A percentile compares a stretch with the other conserved stretches of the same genome.
Evolutionary conservation across 352 stramenopile genomes (phyloP).

Genomic region (Phytophthora kernoviae): DNA sequence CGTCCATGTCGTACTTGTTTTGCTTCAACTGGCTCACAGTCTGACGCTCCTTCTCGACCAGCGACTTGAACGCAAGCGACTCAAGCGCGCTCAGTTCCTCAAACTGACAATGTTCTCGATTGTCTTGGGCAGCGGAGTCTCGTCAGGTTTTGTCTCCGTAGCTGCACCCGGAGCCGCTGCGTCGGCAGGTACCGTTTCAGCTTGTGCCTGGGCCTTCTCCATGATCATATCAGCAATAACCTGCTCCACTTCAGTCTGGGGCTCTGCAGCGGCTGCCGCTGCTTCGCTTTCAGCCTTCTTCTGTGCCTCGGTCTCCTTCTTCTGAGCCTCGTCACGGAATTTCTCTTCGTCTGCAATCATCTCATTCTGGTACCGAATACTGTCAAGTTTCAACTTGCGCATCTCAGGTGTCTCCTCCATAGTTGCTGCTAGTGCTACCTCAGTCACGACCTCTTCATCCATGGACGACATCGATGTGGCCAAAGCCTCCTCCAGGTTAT

Average conservation of each 20-base stretch:
- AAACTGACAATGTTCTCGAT: slow-evolving; percentile 83
- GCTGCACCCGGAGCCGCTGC: slow-evolving; percentile 1
- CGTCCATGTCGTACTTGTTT: slow-evolving; percentile 90
- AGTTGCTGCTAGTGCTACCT: slow-evolving; percentile 78
- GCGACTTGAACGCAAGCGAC: slow-evolving; percentile 86
- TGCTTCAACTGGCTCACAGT: slow-evolving; percentile 85
- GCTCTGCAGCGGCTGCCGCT: slow-evolving; percentile 25
- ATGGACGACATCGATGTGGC: slow-evolving; percentile 89
- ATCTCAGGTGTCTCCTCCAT: slow-evolving; percentile 73
- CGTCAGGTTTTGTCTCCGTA: slow-evolving; percentile 18
- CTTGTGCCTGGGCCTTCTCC: slow-evolving; percentile 33
- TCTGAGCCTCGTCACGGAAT: slow-evolving; percentile 86
- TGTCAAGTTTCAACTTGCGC: slow-evolving; percentile 88
- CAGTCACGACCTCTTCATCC: slow-evolving; percentile 88
- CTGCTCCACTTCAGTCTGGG: slow-evolving; percentile 38
- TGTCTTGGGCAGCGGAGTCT: slow-evolving; percentile 48
- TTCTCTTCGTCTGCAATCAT: slow-evolving; percentile 93
- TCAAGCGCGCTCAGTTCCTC: slow-evolving; percentile 84
- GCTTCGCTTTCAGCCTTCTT: slow-evolving; percentile 79
- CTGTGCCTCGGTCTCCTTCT: slow-evolving; percentile 78
- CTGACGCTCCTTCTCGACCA: slow-evolving; percentile 88
- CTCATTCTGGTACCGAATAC: slow-evolving; percentile 96
- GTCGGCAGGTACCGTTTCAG: slow-evolving; percentile 3
- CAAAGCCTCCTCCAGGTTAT: slow-evolving; percentile 85
- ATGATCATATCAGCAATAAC: slow-evolving; percentile 39